These are phyloP conservation scores for Fistulifera pelliculosa DNA, from an alignment of 108 stramenopile genomes.

Conservation along the genomic window DNA sequence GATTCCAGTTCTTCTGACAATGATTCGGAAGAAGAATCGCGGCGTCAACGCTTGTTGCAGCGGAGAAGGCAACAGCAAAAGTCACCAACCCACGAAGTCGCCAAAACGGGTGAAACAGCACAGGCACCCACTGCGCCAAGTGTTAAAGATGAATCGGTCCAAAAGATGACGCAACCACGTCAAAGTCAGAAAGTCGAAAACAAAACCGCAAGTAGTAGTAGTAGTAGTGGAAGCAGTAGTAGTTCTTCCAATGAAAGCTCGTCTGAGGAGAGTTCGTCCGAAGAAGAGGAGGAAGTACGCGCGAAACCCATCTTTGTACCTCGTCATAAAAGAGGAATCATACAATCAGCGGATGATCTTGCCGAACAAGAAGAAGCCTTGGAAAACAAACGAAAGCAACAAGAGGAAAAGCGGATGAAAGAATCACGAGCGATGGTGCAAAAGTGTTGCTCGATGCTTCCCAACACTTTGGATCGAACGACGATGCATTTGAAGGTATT, in stretches of 20 bases:
- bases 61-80: background rate
- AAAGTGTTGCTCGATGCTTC: conserved; percentile 7
- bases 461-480: background rate
- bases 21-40: background rate
- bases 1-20: background rate
- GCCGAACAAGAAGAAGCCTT: conserved; percentile 40
- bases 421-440: conserved; percentile 77
- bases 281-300: conserved; percentile 21
- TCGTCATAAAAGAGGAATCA: conserved; percentile 49
- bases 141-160: background rate
- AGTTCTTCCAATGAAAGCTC: background rate
- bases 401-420: conserved; percentile 35
- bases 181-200: too few relatives aligned
- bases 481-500: conserved; percentile 11
- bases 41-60: background rate
- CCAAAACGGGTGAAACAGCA: background rate
- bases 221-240: background rate
- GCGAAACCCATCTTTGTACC: conserved; percentile 73
- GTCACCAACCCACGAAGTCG: background rate
- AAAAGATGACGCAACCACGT: too few relatives aligned
- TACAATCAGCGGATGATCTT: conserved; percentile 29
- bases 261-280: background rate
- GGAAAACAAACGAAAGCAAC: conserved; percentile 26
- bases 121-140: background rate
- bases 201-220: background rate